Evolutionary conservation across 2,329 filamentous ascomycete species (phyloP), one percentile per base, ranked within the genome.

Genomic region (Thielaviopsis ethacetica): DNA sequence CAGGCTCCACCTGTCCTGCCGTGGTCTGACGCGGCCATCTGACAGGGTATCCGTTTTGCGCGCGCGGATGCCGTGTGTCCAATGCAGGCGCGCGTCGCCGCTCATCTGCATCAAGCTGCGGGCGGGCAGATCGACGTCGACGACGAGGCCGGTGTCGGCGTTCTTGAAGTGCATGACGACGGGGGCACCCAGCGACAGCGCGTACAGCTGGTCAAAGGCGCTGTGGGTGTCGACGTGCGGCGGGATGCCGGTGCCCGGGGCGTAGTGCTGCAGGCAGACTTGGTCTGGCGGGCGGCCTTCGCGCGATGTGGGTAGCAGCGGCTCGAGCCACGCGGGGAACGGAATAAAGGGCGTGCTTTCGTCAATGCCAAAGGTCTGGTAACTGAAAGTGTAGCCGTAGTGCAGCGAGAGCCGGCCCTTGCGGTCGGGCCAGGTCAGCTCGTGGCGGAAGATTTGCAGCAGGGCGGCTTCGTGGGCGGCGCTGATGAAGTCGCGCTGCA

Each of bases 261-360:
- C 76, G 64, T 83, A 83, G 65, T 81, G 75, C 67, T 82, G 79
- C 17, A 81, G 68, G 63, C 78, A 82, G 63, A 82, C 78, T 65
- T 82, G 80, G 56, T 81, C 78, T 0, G 78, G 77, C 0, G 70
- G 71, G 0, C 74, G 70, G 1, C 62, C 62, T 60, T 77, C 76
- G 50, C 24, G 21, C 0, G 70, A 67, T 2, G 65, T 67, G 0
- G 77, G 74, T 3, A 80, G 69, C 1, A 80, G 67, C 0, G 76
- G 74, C 2, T 67, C 61, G 0, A 81, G 69, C 76, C 77, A 80
- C 1, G 68, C 69, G 0, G 78, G 78, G 26, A 80, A 80, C 0
- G 73, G 69, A 52, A 71, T 73, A 64, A 73, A 79, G 0, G 76
- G 75, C 0, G 73, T 73, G 9, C 73, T 68, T 0, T 71, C 68